Evolutionary conservation across 2,329 filamentous ascomycete genomes (phyloP), one percentile per base, ranked within the genome.

Genomic region (Alternaria solani): DNA sequence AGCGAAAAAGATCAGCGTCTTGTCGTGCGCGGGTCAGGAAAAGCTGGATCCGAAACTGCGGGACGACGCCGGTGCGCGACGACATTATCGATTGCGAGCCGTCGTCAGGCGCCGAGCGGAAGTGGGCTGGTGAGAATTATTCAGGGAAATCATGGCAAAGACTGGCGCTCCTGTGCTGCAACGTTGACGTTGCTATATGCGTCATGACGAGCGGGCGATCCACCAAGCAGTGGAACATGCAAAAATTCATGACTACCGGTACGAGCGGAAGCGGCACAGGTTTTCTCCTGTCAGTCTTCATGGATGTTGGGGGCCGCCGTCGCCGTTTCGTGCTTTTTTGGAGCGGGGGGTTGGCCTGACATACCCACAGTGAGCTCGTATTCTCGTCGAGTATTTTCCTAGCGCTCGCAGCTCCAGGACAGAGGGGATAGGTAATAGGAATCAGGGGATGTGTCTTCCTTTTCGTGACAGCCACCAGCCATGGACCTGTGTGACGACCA

Each of bases 61-160:
- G 65, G 54, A 43, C 51, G 57, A 43, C 51, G 57, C 30, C 25
- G 20, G 46, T 49, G 46, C 46, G 46, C 46, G 11, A 36, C 25
- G 38, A 49, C 54, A 58, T 61, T 70, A 66, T 68, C 66, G 66
- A 71, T 70, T 69, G 57, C 61, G 52, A 64, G 57, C 62, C 62
- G 61, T 48, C 57, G 49, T 57, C 59, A 51, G 57, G 53, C 59
- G 61, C 53, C 25, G 58, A 30, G 58, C 58, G 55, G 55, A 34
- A 51, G 41, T 47, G 58, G 58, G 28, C 44, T 49, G 55, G 58
- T 41, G 41, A 55, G 26, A 39, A 59, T 46, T 51, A 44, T 23
- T 41, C 30, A 26, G 18, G 20, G 34, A 23, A 25, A 32, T 32
- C 20, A 39, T 58, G 57, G 51, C 32, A 59, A 52, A 42, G 46